Base-by-base conservation (phyloP, 345 rosid species). In the Citrus sinensis region DNA sequence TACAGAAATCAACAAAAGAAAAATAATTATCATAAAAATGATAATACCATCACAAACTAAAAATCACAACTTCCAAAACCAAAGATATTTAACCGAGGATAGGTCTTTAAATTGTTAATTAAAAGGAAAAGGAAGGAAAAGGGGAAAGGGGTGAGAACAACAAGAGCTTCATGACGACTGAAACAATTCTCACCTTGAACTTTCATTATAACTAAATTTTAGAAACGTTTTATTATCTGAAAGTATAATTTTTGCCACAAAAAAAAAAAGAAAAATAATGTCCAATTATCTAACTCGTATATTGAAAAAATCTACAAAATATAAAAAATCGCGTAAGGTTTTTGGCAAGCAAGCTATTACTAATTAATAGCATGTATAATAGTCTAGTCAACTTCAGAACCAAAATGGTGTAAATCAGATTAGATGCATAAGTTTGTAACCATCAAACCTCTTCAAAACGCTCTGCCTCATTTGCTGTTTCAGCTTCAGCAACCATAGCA, bases 401-500 rank as follows among this genome's bases (percentile, higher is more conserved):
- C 46, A 65, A 76, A 61, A 75, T 65, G 73, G 68, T 25, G 42
- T 14, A 46, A 74, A 37, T 75, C 34, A 65, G 51, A 76, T 35
- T 10, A 71, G 29, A 67, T 71, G 73, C 55, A 49, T 24, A 17
- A 73, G 19, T 71, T 56, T 54, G 5, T 25, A 74, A 79, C 60
- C 46, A 72, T 80, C 79, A 75, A 74, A 92, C 97, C 97, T 93
- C 97, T 88, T 93, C 99, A 72, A 93, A 93, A 55, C 96, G 93
- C 88, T 95, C 98, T 37, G 99, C 99, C 79, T 95, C 99, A 67
- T 95, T 93, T 24, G 90, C 92, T 27, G 94, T 85, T 85, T 86
- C 98, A 71, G 88, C 98, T 89, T 95, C 98, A 69, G 97, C 94
- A 83, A 92, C 94, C 85, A 93, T 59, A 76, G 97, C 93, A 29